These are phyloP conservation scores for Nakazawaea pomicola DNA, from an alignment of 805 yeast genomes.

Conservation along the genomic window DNA sequence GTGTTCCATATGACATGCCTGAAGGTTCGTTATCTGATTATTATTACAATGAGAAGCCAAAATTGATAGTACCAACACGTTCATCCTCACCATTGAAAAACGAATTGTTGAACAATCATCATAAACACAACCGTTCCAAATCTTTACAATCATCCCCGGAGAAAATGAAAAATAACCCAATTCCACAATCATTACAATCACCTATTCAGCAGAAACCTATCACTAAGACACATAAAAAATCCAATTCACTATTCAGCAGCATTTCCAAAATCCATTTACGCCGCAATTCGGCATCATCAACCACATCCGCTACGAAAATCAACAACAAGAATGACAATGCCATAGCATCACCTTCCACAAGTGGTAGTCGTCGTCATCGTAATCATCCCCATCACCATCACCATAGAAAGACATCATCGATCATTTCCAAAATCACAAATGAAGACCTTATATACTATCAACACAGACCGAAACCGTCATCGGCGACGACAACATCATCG, in stretches of 20 bases:
- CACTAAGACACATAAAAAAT: slow-evolving; percentile 1
- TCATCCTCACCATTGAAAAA: slow-evolving; percentile 12
- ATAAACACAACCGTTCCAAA: slow-evolving; percentile 4
- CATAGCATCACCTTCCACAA: no score
- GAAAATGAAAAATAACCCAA: not conserved
- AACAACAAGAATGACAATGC: no score
- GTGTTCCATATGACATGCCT: slow-evolving; percentile 27
- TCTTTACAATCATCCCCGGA: slow-evolving; percentile 4
- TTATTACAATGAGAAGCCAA: slow-evolving; percentile 1
- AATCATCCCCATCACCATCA: not conserved
- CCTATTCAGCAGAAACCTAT: no score
- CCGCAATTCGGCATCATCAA: not conserved
- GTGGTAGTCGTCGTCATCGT: no score
- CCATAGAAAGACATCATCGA: slow-evolving; percentile 2
- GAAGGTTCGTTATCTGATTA: slow-evolving; percentile 6
- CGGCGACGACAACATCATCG: not conserved
- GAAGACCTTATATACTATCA: slow-evolving; percentile 4
- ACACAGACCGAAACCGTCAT: not conserved
- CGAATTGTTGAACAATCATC: slow-evolving; percentile 1
- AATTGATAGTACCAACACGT: slow-evolving; percentile 2
- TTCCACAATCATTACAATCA: not conserved
- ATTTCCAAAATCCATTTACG: slow-evolving; percentile 1
- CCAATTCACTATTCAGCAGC: slow-evolving; percentile 2
- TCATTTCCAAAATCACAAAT: slow-evolving; percentile 7
- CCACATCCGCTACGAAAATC: not conserved